Conservation (phyloP, 2,329 filamentous ascomycete species). For the Hymenoscyphus linearis region DNA sequence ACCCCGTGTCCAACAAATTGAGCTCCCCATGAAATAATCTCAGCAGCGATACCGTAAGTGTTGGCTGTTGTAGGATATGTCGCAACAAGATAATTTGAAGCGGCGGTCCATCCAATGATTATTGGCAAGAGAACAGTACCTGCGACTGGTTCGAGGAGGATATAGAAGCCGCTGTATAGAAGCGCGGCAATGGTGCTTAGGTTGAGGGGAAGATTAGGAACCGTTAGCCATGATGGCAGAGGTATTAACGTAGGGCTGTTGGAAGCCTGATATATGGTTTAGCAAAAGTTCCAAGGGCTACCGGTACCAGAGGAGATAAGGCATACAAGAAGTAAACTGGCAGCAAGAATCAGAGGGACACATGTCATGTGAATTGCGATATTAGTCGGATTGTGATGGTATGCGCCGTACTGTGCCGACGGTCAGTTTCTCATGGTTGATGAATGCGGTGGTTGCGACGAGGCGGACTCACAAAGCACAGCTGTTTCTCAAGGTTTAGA, state of each 20-base stretch:
- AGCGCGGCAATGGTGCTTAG: conserved; percentile 59
- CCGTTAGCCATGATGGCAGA: conserved; percentile 61
- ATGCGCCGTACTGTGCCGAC: conserved; percentile 66
- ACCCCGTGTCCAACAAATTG: conserved; percentile 90
- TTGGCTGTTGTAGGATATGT: conserved; percentile 43
- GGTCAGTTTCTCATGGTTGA: conserved; percentile 11
- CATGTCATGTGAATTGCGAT: conserved; percentile 74
- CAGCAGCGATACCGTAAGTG: conserved; percentile 57
- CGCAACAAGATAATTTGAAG: conserved; percentile 65
- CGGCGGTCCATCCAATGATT: conserved; percentile 69
- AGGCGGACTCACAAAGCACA: conserved; percentile 64
- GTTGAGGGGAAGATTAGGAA: conserved; percentile 62
- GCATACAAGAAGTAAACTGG: conserved; percentile 65
- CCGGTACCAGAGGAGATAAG: not conserved
- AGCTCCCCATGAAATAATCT: conserved; percentile 73
- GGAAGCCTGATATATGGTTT: conserved; percentile 43
- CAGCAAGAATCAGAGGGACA: conserved; percentile 70
- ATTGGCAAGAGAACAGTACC: conserved; percentile 72
- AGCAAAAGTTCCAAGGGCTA: conserved; percentile 20
- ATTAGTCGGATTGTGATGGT: conserved; percentile 75
- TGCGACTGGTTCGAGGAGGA: conserved; percentile 90
- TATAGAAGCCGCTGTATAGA: conserved; percentile 72
- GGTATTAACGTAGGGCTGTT: conserved; percentile 59
- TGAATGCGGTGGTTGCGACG: not conserved
- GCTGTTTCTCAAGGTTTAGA: conserved; percentile 75